phyloP scores from a whole-genome alignment of 164 flowering plant species.

The Chimonanthus praecox region DNA sequence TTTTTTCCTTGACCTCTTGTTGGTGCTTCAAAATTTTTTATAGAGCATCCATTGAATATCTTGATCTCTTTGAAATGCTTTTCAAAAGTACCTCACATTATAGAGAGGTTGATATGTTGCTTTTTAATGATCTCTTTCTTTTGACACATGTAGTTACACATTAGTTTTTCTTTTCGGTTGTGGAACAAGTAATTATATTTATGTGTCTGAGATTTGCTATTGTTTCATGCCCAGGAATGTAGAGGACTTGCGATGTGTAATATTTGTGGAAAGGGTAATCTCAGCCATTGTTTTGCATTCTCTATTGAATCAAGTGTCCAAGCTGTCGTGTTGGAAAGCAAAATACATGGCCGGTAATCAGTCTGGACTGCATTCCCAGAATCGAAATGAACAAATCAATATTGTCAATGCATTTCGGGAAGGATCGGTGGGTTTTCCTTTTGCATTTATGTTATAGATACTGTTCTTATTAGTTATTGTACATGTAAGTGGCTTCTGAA shows the following conservation, averaged over 20 bases:
- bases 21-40: no score
- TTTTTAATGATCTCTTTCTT: no score
- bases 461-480: neutral
- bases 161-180: no score
- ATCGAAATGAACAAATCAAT: constrained; percentile 52
- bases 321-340: constrained; percentile 48
- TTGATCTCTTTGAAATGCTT: no score
- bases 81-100: no score
- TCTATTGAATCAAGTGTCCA: constrained; percentile 40
- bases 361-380: constrained; percentile 45
- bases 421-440: constrained; percentile 46
- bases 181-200: no score
- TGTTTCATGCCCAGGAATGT: constrained; percentile 28
- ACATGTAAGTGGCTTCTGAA: neutral
- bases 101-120: no score
- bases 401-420: constrained; percentile 70
- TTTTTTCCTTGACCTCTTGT: no score
- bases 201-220: neutral
- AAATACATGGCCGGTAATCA: constrained; percentile 61
- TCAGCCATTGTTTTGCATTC: constrained; percentile 57
- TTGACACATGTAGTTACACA: no score
- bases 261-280: constrained; percentile 83
- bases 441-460: neutral
- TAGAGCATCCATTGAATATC: no score
- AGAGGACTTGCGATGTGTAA: constrained; percentile 67